Percentiles rank a stretch among this genome's conserved stretches.
Conservation (phyloP, 768 basidiomycete genomes). For the Gymnopilus dilepis region DNA sequence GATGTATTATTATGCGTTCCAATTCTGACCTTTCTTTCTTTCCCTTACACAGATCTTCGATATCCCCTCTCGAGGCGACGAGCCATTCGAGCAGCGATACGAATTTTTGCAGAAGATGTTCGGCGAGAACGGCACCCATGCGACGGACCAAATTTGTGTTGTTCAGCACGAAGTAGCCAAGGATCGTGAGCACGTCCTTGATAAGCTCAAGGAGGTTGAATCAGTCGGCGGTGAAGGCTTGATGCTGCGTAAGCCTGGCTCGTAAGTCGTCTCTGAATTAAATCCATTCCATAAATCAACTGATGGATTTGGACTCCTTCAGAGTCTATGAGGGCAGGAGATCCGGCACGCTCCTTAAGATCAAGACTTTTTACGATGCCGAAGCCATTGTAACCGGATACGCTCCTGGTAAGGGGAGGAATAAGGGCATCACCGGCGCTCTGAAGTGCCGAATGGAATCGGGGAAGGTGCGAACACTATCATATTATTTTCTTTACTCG, state of each 20-base stretch:
- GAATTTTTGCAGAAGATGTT: slow-evolving; percentile 49
- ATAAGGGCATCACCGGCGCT: slow-evolving; percentile 53
- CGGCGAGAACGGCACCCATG: slow-evolving; percentile 50
- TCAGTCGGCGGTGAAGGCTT: slow-evolving; percentile 60
- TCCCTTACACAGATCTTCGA: slow-evolving; percentile 53
- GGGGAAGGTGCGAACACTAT: slow-evolving; percentile 51
- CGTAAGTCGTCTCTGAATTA: slow-evolving; percentile 37
- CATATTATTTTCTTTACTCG: not conserved
- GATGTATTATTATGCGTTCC: not conserved
- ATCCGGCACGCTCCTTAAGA: slow-evolving; percentile 55
- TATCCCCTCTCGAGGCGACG: slow-evolving; percentile 51
- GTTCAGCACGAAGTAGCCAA: slow-evolving; percentile 53
- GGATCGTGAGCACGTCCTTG: slow-evolving; percentile 55
- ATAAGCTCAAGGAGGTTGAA: slow-evolving; percentile 60
- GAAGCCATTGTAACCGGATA: slow-evolving; percentile 67
- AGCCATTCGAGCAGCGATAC: slow-evolving; percentile 58
- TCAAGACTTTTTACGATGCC: slow-evolving; percentile 69
- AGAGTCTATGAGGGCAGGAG: slow-evolving; percentile 57
- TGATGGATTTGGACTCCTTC: not conserved
- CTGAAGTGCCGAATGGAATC: slow-evolving; percentile 64
- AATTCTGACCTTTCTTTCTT: not conserved
- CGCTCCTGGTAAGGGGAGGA: slow-evolving; percentile 54
- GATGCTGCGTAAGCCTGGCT: slow-evolving; percentile 58
- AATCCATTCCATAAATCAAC: not conserved
- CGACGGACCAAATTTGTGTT: slow-evolving; percentile 46